Percentiles rank a stretch among this genome's conserved stretches.
Conservation (phyloP, 192 early-diverging fungal species). For the Jimgerdemannia flammicorona region DNA sequence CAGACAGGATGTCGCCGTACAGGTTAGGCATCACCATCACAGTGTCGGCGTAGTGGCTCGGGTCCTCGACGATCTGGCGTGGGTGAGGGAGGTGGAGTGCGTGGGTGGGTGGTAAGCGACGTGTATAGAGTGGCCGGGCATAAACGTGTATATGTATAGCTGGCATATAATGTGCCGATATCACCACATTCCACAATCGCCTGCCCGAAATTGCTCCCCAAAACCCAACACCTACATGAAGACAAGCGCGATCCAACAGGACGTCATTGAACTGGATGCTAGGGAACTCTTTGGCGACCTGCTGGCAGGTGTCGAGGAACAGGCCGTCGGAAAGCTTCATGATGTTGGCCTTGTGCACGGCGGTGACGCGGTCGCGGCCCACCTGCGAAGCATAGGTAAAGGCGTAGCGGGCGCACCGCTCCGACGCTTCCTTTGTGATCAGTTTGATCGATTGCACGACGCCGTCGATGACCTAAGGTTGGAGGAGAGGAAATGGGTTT, state of each 20-base stretch:
- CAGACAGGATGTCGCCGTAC: slow-evolving; percentile 98
- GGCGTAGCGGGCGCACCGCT: slow-evolving; percentile 89
- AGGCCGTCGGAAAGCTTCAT: slow-evolving; percentile 97
- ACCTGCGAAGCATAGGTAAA: slow-evolving; percentile 89
- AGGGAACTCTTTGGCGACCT: slow-evolving; percentile 90
- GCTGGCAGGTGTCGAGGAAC: slow-evolving; percentile 89
- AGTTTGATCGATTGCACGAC: slow-evolving; percentile 99
- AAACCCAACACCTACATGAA: slow-evolving; percentile 38
- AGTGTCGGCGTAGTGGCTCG: slow-evolving; percentile 79
- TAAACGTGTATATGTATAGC: background rate
- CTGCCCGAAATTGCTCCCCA: background rate
- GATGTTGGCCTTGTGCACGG: slow-evolving; percentile 98
- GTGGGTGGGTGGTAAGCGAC: no score
- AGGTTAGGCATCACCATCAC: slow-evolving; percentile 99
- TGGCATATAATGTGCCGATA: no score
- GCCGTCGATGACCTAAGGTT: slow-evolving; percentile 76
- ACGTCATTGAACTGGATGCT: slow-evolving; percentile 88
- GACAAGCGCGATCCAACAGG: slow-evolving; percentile 92
- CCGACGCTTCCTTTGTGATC: slow-evolving; percentile 93
- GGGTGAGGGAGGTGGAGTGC: background rate
- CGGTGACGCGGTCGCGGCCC: slow-evolving; percentile 90
- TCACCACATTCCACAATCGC: background rate
- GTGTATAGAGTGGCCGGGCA: background rate
- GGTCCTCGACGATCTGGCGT: slow-evolving; percentile 88
- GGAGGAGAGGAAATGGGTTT: background rate